A percentile compares a stretch with the other conserved stretches of the same genome.
Evolutionary conservation across 345 rosid species (phyloP).

Genomic region (Hibiscus syriacus): DNA sequence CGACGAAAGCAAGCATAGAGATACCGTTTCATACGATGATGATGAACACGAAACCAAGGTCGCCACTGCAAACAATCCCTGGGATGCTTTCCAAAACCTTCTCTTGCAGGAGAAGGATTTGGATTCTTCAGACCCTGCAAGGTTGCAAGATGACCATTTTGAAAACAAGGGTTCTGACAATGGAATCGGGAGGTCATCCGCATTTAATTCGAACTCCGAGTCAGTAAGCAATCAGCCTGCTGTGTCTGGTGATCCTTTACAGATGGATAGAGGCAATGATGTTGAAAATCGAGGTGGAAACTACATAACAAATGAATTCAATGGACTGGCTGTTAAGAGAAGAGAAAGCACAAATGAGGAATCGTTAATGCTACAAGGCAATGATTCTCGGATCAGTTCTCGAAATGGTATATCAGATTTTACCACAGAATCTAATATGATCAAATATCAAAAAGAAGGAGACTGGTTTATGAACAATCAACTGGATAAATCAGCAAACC

Average conservation of each 20-base stretch:
- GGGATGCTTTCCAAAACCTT: conserved; percentile 89
- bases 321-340: conserved; percentile 25
- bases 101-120: conserved; percentile 55
- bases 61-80: conserved; percentile 26
- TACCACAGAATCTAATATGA: conserved; percentile 31
- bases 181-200: too few relatives aligned
- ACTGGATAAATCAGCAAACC: conserved; percentile 26
- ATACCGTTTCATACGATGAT: conserved; percentile 19
- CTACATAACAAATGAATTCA: conserved; percentile 39
- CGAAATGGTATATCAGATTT: conserved; percentile 31
- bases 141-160: conserved; percentile 26
- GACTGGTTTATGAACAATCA: conserved; percentile 60
- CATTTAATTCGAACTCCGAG: too few relatives aligned
- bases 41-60: conserved; percentile 25
- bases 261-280: conserved; percentile 30
- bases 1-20: conserved; percentile 24
- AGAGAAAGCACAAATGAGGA: conserved; percentile 42
- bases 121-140: conserved; percentile 20
- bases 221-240: conserved; percentile 33
- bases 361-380: conserved; percentile 37
- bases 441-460: conserved; percentile 49
- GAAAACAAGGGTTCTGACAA: conserved; percentile 14
- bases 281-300: conserved; percentile 25
- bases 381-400: conserved; percentile 23
- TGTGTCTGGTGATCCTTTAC: conserved; percentile 50